Percentiles rank a stretch among this genome's conserved stretches.
Evolutionary conservation across 169 alveolate species (phyloP).

Genomic region (Eimeria praecox): DNA sequence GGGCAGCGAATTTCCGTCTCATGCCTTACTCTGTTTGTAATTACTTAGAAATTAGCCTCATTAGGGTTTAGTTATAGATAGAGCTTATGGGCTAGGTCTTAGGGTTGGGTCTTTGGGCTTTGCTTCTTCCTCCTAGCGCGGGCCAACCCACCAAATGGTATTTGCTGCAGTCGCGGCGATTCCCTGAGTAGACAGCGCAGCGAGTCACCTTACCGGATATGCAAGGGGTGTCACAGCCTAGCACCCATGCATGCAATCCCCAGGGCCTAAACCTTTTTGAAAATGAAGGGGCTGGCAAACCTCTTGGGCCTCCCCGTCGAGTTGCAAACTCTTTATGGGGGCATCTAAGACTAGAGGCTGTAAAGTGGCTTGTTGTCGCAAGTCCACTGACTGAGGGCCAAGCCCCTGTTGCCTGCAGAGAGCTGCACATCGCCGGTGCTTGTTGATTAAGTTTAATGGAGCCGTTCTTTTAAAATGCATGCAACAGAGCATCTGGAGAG

Average conservation of each 20-base stretch:
- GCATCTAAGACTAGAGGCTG: slow-evolving; percentile 65
- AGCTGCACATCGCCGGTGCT: not conserved
- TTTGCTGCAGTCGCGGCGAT: slow-evolving; percentile 73
- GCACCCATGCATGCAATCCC: not conserved
- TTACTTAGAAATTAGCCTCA: not conserved
- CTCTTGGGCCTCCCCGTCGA: slow-evolving; percentile 76
- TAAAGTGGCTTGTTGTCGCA: slow-evolving; percentile 21
- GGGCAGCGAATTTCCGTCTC: not conserved
- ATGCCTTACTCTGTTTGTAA: not conserved
- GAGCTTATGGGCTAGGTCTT: not conserved
- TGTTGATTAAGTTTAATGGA: not conserved
- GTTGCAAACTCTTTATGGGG: slow-evolving; percentile 65
- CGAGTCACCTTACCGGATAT: not conserved
- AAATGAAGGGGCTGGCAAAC: slow-evolving; percentile 1
- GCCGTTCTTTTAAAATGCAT: not conserved
- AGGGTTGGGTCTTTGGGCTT: not conserved
- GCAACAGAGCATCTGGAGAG: not conserved
- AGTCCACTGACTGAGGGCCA: slow-evolving; percentile 45
- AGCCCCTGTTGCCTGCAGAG: slow-evolving; percentile 50
- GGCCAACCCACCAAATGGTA: slow-evolving; percentile 68
- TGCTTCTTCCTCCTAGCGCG: not conserved
- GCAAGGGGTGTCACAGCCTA: not conserved
- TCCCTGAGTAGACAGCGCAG: slow-evolving; percentile 22
- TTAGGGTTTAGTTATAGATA: not conserved
- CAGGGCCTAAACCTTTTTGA: not conserved